Evolutionary conservation across 257 asterid genomes (phyloP).

Genomic region (Handroanthus guayacan): DNA sequence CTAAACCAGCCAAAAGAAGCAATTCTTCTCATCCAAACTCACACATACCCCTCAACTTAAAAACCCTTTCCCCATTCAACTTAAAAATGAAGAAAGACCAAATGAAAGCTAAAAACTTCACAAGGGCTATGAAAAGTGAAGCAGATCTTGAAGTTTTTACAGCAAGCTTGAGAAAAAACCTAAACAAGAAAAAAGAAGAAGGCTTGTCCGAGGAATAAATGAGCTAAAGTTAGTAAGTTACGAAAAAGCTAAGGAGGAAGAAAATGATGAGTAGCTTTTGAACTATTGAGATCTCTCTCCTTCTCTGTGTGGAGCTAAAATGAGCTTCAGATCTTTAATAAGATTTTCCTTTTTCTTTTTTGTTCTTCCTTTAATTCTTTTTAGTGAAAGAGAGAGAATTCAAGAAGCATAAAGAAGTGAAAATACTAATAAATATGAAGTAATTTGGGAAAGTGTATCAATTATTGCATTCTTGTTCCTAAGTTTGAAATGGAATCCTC

Average conservation of each 20-base stretch:
- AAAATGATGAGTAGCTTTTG: slow-evolving; percentile 60
- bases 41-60: slow-evolving; percentile 37
- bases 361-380: slow-evolving; percentile 29
- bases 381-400: slow-evolving; percentile 26
- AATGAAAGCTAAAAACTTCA: slow-evolving; percentile 29
- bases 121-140: slow-evolving; percentile 41
- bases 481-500: slow-evolving; percentile 36
- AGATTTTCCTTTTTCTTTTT: slow-evolving; percentile 34
- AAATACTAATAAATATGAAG: slow-evolving; percentile 12
- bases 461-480: slow-evolving; percentile 49
- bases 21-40: slow-evolving; percentile 63
- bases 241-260: slow-evolving; percentile 38
- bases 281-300: slow-evolving; percentile 55
- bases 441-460: slow-evolving; percentile 49
- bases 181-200: slow-evolving; percentile 44
- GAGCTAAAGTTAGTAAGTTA: slow-evolving; percentile 47
- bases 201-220: slow-evolving; percentile 67
- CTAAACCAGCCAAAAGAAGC: slow-evolving; percentile 43
- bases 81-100: slow-evolving; percentile 3
- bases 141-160: slow-evolving; percentile 67
- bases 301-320: slow-evolving; percentile 48
- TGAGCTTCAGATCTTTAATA: slow-evolving; percentile 58
- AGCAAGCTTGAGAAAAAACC: slow-evolving; percentile 48
- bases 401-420: slow-evolving; percentile 31
- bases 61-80: slow-evolving; percentile 19